These are phyloP conservation scores for Krasilnikovozyma curviuscula DNA, from an alignment of 768 basidiomycete species.

Conservation along the genomic window DNA sequence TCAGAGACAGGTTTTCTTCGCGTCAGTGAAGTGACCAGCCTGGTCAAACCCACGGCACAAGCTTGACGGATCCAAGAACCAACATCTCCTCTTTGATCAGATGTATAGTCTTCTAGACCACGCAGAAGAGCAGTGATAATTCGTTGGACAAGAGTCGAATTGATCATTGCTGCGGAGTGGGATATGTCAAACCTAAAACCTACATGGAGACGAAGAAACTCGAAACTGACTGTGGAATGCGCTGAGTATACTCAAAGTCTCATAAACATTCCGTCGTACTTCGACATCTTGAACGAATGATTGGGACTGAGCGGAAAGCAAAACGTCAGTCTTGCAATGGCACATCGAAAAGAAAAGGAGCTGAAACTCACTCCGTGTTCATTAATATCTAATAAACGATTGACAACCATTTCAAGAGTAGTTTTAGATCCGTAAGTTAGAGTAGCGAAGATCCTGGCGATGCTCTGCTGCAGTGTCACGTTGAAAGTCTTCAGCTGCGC, in stretches of 20 bases:
- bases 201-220: no score
- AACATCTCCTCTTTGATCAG: conserved; percentile 87
- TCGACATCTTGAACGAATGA: conserved; percentile 33
- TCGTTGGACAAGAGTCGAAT: background rate
- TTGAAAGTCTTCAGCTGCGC: conserved; percentile 15
- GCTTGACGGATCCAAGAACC: conserved; percentile 85
- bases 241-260: background rate
- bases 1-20: conserved; percentile 30
- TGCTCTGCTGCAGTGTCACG: conserved; percentile 45
- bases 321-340: background rate
- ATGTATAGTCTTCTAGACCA: conserved; percentile 77
- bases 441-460: conserved; percentile 48
- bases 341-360: conserved; percentile 14
- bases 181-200: background rate
- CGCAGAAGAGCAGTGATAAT: conserved; percentile 33
- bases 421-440: conserved; percentile 45
- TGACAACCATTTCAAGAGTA: conserved; percentile 37
- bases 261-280: conserved; percentile 35
- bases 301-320: conserved; percentile 24
- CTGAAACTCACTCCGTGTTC: conserved; percentile 37
- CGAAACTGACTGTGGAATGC: background rate
- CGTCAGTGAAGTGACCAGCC: conserved; percentile 34
- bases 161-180: background rate
- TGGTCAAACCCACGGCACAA: conserved; percentile 47
- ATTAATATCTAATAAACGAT: conserved; percentile 43